phyloP scores from a whole-genome alignment of 2,329 filamentous ascomycete genomes.

The Claviceps quebecensis region DNA sequence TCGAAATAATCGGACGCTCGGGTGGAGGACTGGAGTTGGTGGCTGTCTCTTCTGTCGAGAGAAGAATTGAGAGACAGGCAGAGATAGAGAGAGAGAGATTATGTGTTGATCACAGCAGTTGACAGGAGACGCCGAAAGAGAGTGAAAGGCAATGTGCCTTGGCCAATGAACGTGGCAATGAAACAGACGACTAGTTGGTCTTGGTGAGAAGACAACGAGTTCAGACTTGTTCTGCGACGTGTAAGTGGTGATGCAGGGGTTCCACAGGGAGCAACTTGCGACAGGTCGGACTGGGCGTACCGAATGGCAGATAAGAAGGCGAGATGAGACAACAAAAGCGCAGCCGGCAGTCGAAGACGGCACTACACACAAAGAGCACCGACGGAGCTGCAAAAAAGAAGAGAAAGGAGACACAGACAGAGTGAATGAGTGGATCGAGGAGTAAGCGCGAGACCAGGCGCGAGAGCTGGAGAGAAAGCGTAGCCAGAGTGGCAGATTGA shows the following conservation, averaged over 20 bases:
- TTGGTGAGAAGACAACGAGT: conserved; percentile 1
- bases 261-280: background rate
- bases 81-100: background rate
- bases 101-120: background rate
- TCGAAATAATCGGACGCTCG: background rate
- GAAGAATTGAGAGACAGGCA: background rate
- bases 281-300: background rate
- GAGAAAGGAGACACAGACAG: background rate
- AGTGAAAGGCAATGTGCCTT: background rate
- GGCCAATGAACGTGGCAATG: background rate
- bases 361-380: background rate
- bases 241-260: conserved; percentile 7
- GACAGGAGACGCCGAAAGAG: background rate
- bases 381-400: background rate
- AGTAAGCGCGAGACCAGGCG: background rate
- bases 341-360: background rate
- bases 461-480: background rate
- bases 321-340: background rate
- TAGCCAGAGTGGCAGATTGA: background rate
- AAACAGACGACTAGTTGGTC: background rate
- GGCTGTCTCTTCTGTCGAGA: background rate
- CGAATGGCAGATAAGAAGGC: background rate
- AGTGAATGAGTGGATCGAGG: background rate
- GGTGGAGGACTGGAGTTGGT: background rate
- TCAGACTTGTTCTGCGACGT: conserved; percentile 6